These are phyloP conservation scores for Orbilia javanica DNA, from an alignment of 2,329 filamentous ascomycete species.

Conservation along the genomic window DNA sequence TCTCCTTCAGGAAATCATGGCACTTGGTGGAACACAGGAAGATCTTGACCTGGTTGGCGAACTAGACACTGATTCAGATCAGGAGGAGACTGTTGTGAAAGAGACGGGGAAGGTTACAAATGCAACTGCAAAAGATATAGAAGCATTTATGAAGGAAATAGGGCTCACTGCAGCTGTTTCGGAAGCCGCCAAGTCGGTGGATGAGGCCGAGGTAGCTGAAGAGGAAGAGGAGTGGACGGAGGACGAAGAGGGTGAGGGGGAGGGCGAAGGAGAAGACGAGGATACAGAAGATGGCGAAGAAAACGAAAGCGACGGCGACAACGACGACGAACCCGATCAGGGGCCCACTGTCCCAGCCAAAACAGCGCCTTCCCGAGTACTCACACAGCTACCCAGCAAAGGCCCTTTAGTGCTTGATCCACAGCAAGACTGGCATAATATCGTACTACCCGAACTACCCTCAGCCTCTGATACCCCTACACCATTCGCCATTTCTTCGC, in stretches of 20 bases:
- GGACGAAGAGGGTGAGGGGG: conserved; percentile 63
- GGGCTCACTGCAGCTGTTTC: conserved; percentile 66
- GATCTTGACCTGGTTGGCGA: conserved; percentile 74
- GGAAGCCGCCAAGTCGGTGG: conserved; percentile 66
- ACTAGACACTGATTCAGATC: conserved; percentile 69
- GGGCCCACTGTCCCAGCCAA: conserved; percentile 62
- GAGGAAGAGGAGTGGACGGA: conserved; percentile 64
- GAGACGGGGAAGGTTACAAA: conserved; percentile 66
- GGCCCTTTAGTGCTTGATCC: conserved; percentile 69
- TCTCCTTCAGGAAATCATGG: conserved; percentile 74
- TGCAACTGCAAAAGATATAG: conserved; percentile 69
- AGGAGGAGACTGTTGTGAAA: conserved; percentile 63
- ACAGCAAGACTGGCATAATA: conserved; percentile 77
- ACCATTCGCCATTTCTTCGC: conserved; percentile 65
- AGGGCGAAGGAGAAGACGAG: conserved; percentile 59
- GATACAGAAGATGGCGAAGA: conserved; percentile 19
- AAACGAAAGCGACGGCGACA: not conserved
- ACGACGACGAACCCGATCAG: conserved; percentile 54
- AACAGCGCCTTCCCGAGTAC: not conserved
- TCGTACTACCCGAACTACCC: conserved; percentile 70
- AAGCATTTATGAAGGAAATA: conserved; percentile 66
- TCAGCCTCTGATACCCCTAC: conserved; percentile 60
- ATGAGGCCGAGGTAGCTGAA: conserved; percentile 66
- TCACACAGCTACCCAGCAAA: conserved; percentile 64
- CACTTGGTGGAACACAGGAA: conserved; percentile 75